phyloP scores from a whole-genome alignment of 176 grass and related monocot genomes.

The Aegilops longissima region DNA sequence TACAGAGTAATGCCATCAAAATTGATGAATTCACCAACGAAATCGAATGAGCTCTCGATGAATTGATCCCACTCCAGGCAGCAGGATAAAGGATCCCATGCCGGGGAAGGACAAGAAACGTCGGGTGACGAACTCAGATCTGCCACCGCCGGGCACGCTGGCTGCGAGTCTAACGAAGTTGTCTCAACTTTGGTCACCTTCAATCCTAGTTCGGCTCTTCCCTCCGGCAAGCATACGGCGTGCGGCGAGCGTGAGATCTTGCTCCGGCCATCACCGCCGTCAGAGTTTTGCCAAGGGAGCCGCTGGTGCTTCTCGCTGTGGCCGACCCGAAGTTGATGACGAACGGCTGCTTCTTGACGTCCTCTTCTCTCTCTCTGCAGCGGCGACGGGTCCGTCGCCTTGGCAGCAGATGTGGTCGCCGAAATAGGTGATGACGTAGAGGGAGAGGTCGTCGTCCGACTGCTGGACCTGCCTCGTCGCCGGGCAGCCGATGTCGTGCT shows the following conservation, averaged over 20 bases:
- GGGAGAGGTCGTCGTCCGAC: conserved; percentile 36
- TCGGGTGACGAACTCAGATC: background rate
- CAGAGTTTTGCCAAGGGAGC: background rate
- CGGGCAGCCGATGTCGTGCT: conserved; percentile 34
- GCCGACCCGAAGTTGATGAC: conserved; percentile 40
- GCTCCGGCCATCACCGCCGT: background rate
- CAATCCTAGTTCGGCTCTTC: background rate
- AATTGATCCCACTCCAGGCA: conserved; percentile 13
- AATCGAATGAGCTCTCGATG: conserved; percentile 5
- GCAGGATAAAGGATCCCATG: background rate
- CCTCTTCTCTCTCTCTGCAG: background rate
- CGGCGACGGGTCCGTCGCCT: background rate
- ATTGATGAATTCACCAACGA: background rate
- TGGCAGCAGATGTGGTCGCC: conserved; percentile 49
- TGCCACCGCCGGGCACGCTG: background rate
- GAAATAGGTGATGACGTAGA: conserved; percentile 52
- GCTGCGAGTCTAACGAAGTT: background rate
- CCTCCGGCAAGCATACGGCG: background rate
- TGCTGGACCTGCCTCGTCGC: conserved; percentile 56
- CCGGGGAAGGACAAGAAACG: background rate
- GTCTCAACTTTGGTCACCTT: background rate
- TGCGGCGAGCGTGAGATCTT: background rate
- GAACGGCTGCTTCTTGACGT: background rate
- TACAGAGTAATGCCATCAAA: background rate
- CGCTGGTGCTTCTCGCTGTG: background rate